Evolutionary conservation across 495 filamentous ascomycete species (phyloP), one percentile per base, ranked within the genome.

Genomic region (Penicillium malachiteum): DNA sequence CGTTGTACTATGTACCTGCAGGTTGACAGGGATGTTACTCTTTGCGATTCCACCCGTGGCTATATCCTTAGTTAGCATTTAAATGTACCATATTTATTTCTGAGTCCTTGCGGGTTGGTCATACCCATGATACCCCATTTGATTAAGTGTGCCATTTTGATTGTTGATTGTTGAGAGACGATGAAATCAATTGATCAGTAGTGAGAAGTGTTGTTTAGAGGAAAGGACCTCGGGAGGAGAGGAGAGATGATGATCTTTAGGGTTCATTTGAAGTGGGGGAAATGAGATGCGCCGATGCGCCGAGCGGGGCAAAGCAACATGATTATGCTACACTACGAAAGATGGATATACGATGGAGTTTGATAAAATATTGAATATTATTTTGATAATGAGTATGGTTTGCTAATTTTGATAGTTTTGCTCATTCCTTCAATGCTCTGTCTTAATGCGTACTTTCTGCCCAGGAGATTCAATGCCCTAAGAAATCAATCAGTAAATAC

Each of bases 11-110:
- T 1, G 21, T 26, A 26, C 4, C 1, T 26, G 21, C 21, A 26
- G 21, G 21, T 26, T 26, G 21, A 26, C 21, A 16, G 34, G 14
- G 37, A 7, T n/a, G n/a, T 66, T 72, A 88, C 87, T 81, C 67
- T 85, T 78, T 31, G 90, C 90, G 56, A 94, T 92, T 66, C 87
- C 81, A 50, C 90, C 89, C 17, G 89, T 92, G 62, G 89, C 90
- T 78, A 66, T 7, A 32, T 3, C 30, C 52, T 60, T 50, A 17
- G 32, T 59, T 40, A 32, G 35, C 7, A 26, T 21, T 41, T 26
- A 21, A 26, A 26, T 26, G 8, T n/a, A 11, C 9, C 13, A n/a
- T n/a, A n/a, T n/a, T 41, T 16, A 3, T 26, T 26, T 26, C 21
- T 1, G 2, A 26, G 21, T n/a, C n/a, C n/a, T n/a, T 26, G 21